Conservation (phyloP, 352 stramenopile genomes). For the Phytophthora tubulina region DNA sequence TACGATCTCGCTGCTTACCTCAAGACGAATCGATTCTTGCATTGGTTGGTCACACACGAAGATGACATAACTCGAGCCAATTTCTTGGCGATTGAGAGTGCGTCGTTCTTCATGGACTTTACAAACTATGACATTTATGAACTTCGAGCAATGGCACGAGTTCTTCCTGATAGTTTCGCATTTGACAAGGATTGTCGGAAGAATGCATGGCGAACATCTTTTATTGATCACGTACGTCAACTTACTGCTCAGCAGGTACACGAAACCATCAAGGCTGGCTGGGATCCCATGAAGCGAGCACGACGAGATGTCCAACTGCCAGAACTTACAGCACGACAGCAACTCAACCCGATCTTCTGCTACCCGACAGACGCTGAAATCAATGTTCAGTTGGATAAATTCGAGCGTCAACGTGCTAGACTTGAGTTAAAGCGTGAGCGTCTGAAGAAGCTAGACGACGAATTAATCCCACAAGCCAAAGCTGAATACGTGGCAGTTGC, state of each 20-base stretch:
- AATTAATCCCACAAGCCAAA: constrained; percentile 76
- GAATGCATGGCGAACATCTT: constrained; percentile 62
- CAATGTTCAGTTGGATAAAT: constrained; percentile 57
- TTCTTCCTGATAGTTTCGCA: constrained; percentile 70
- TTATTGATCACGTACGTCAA: constrained; percentile 70
- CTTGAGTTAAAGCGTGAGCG: constrained; percentile 54
- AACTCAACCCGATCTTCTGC: constrained; percentile 73
- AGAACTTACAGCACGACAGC: constrained; percentile 65
- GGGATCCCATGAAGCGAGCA: constrained; percentile 55
- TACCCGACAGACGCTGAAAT: constrained; percentile 81
- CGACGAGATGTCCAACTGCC: constrained; percentile 64
- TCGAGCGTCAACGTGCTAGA: constrained; percentile 64
- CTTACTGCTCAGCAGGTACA: constrained; percentile 66
- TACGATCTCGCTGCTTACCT: constrained; percentile 81
- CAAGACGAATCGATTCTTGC: constrained; percentile 81
- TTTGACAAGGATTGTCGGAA: constrained; percentile 85
- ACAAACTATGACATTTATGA: constrained; percentile 72
- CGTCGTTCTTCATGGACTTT: constrained; percentile 75
- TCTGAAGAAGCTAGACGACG: constrained; percentile 48
- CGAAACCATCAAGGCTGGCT: constrained; percentile 71
- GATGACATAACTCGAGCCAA: constrained; percentile 75
- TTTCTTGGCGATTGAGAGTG: constrained; percentile 73
- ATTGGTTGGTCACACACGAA: constrained; percentile 83
- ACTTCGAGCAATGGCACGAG: constrained; percentile 56
- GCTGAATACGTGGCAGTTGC: constrained; percentile 79